Evolutionary conservation across 495 filamentous ascomycete species (phyloP).

Genomic region (Penicillium macrosclerotiorum): DNA sequence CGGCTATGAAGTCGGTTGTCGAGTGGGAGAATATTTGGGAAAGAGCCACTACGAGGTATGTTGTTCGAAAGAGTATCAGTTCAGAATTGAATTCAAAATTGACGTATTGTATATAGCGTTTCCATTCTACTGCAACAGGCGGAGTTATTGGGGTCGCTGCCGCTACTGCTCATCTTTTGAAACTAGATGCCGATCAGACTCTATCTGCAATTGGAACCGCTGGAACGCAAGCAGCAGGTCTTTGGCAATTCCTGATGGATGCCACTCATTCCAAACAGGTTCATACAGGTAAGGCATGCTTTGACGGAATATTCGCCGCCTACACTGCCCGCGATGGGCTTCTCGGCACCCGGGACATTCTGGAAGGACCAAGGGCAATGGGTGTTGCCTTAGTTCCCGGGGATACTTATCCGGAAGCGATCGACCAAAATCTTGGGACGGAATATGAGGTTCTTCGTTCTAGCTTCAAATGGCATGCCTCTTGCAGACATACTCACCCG

Average conservation of each 20-base stretch:
- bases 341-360: slow-evolving; percentile 31
- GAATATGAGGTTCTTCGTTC: slow-evolving; percentile 27
- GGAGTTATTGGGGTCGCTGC: slow-evolving; percentile 36
- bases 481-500: slow-evolving; percentile 37
- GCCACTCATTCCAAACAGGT: slow-evolving; percentile 40
- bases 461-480: slow-evolving; percentile 41
- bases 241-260: slow-evolving; percentile 39
- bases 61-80: too few relatives aligned
- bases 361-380: slow-evolving; percentile 37
- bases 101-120: slow-evolving; percentile 21
- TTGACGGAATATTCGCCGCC: slow-evolving; percentile 37
- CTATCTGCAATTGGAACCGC: slow-evolving; percentile 35
- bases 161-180: slow-evolving; percentile 26
- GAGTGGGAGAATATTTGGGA: slow-evolving; percentile 32
- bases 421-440: slow-evolving; percentile 25
- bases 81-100: too few relatives aligned
- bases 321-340: slow-evolving; percentile 29
- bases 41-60: slow-evolving; percentile 36
- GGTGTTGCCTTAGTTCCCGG: slow-evolving; percentile 29
- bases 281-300: slow-evolving; percentile 36
- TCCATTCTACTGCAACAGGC: slow-evolving; percentile 34
- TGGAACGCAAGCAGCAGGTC: slow-evolving; percentile 36
- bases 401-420: slow-evolving; percentile 24
- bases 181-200: slow-evolving; percentile 20
- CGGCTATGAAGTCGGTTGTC: slow-evolving; percentile 36